Percentiles rank a stretch among this genome's conserved stretches.
Conservation (phyloP, 768 basidiomycete genomes). For the Rhizopogon sp. region DNA sequence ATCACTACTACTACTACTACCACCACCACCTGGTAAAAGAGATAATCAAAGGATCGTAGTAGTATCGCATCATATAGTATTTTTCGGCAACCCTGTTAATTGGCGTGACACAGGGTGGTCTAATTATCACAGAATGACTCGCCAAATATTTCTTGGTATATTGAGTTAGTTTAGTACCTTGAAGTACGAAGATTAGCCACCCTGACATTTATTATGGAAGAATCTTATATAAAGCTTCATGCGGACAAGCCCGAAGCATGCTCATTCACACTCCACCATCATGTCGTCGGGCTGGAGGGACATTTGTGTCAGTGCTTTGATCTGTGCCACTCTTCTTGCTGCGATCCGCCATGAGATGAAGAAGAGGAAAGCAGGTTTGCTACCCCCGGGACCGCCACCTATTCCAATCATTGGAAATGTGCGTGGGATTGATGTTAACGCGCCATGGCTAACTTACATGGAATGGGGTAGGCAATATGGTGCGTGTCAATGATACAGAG, state of each 20-base stretch:
- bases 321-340: constrained; percentile 7
- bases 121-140: no score
- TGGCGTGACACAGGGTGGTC: no score
- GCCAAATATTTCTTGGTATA: no score
- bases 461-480: constrained; percentile 16
- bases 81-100: no score
- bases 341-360: neutral
- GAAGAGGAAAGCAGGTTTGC: constrained; percentile 4
- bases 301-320: constrained; percentile 7
- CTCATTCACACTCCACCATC: neutral
- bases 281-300: constrained; percentile 6
- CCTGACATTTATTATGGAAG: neutral
- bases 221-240: neutral
- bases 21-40: no score
- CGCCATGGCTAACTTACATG: constrained; percentile 17
- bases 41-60: no score
- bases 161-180: no score
- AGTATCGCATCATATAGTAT: no score
- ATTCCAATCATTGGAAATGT: constrained; percentile 17
- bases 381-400: constrained; percentile 17
- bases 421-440: constrained; percentile 4
- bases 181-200: no score
- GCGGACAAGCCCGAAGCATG: neutral
- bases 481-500: neutral
- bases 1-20: no score